Conservation (phyloP, 192 early-diverging fungal genomes). For the Podila epigama region DNA sequence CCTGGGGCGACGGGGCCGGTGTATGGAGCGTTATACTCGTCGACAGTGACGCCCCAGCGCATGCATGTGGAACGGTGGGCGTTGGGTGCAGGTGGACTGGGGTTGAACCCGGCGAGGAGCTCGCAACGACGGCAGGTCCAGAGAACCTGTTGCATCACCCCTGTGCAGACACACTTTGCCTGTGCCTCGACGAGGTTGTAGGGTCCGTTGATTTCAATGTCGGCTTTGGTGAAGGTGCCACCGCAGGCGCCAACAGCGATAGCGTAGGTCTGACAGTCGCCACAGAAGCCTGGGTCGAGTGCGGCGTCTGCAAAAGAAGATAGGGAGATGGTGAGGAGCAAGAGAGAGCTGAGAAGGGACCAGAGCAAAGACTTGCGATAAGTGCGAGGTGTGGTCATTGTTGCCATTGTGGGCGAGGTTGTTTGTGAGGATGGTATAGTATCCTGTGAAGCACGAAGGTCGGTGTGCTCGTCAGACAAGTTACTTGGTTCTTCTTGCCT, state of each 20-base stretch:
- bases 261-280: conserved; percentile 40
- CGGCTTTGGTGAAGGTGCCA: conserved; percentile 15
- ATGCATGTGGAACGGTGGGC: conserved; percentile 17
- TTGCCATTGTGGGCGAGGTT: not conserved
- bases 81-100: conserved; percentile 9
- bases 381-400: not conserved
- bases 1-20: conserved; percentile 25
- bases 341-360: conserved; percentile 1
- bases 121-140: conserved; percentile 42
- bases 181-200: conserved; percentile 16
- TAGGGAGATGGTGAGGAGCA: conserved; percentile 12
- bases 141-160: conserved; percentile 26
- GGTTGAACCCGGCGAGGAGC: not conserved
- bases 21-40: conserved; percentile 12
- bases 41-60: not conserved
- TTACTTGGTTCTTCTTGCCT: too few relatives aligned
- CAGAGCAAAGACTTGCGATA: not conserved
- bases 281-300: conserved; percentile 25
- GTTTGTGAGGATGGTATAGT: not conserved
- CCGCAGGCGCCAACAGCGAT: conserved; percentile 36
- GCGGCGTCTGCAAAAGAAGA: conserved; percentile 12
- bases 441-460: not conserved
- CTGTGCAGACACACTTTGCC: conserved; percentile 31
- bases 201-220: conserved; percentile 23
- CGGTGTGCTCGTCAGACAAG: not conserved